Base-by-base conservation (phyloP, 106 monocot species). In the Allium fistulosum region DNA sequence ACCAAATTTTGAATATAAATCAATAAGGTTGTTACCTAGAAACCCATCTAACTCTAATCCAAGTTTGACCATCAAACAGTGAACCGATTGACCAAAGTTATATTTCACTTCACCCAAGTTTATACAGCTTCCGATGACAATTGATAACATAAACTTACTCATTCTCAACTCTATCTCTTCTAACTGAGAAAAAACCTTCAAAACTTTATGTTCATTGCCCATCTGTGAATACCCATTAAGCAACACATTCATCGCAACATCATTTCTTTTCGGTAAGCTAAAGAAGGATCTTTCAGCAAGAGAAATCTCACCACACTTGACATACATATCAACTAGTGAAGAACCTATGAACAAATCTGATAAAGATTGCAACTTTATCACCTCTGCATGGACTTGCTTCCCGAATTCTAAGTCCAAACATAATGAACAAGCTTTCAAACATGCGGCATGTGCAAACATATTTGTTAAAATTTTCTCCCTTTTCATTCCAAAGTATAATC, bases 1-100 rank as follows among this genome's bases (percentile, higher is more conserved):
- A 13, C 74, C 75, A 61, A 66, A 76, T 45, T 86, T 86, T 48
- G 79, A 76, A 49, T 86, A 86, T 74, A 82, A 70, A 58, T 86
- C 77, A 52, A 86, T n/a, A 46, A 86, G 86, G 59, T 76, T 77
- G 51, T 71, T 71, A 59, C 71, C 60, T 59, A 86, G 49, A 63
- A 79, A 52, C 1, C 15, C 26, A 65, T 82, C 86, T 61, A 74
- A 12, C 61, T 76, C 79, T 47, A 67, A 53, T 12, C 77, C 86
- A 53, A 56, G 14, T 52, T 79, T 86, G 17, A 86, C 45, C 53
- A 74, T 69, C 74, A 86, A 65, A 66, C 51, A 74, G 68, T 82
- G 79, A 59, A 82, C 15, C 56, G 47, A 57, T 48, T 28, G 26
- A 28, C 82, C 79, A 55, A 0, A 55, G 60, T 60, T 82, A 55